These are phyloP conservation scores for Vicia villosa DNA, from an alignment of 306 rosid species.

Conservation along the genomic window DNA sequence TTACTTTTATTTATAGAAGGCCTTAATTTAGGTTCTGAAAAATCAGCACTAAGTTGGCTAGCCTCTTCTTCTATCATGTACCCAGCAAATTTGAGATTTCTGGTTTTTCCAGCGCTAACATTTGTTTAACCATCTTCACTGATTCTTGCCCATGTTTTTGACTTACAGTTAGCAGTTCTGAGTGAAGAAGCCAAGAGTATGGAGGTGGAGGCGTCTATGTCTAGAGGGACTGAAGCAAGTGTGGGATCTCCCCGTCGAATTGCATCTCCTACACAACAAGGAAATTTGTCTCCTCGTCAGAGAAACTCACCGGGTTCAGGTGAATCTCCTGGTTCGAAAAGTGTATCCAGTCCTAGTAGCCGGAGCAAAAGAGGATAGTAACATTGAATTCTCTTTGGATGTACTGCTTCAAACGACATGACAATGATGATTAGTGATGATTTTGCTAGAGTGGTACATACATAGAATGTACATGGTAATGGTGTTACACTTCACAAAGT, in stretches of 20 bases:
- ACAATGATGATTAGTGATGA: constrained; percentile 29
- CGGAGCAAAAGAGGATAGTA: constrained; percentile 70
- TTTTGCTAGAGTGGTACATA: constrained; percentile 35
- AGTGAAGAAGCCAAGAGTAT: constrained; percentile 67
- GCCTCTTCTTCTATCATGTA: constrained; percentile 24
- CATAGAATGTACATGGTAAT: constrained; percentile 46
- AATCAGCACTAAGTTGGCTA: constrained; percentile 23
- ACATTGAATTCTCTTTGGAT: constrained; percentile 21
- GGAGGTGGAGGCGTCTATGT: constrained; percentile 55
- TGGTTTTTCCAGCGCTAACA: background rate
- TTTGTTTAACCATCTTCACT: constrained; percentile 26
- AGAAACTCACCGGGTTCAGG: constrained; percentile 9
- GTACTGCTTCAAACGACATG: constrained; percentile 35
- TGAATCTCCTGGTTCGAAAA: constrained; percentile 44
- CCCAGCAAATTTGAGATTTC: constrained; percentile 17
- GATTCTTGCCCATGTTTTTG: constrained; percentile 26
- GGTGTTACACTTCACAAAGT: constrained; percentile 35
- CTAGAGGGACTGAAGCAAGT: constrained; percentile 57
- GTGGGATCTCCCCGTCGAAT: constrained; percentile 67
- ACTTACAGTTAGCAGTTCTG: constrained; percentile 61
- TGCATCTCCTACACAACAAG: constrained; percentile 54
- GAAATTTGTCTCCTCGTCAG: constrained; percentile 45
- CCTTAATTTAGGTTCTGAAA: constrained; percentile 11
- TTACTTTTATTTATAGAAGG: background rate
- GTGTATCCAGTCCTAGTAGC: constrained; percentile 59